A percentile compares a stretch with the other conserved stretches of the same genome.
Conservation (phyloP, 2,329 filamentous ascomycete species). For the Tolypocladium nubicola region DNA sequence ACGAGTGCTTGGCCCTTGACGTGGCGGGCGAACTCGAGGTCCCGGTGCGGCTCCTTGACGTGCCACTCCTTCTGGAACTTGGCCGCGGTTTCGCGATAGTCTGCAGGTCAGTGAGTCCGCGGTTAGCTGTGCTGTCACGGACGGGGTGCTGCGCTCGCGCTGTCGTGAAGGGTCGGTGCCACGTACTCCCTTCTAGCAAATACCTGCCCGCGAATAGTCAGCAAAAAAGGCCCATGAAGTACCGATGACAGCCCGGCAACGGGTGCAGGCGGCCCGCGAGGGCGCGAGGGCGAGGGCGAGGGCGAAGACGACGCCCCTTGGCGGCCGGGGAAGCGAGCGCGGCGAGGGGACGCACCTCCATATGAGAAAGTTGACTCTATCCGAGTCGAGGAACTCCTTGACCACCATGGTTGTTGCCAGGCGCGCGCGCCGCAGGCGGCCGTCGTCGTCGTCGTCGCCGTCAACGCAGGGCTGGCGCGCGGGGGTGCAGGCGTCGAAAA, state of each 20-base stretch:
- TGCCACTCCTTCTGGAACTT: conserved; percentile 62
- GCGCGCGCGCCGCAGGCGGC: conserved; percentile 20
- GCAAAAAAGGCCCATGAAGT: conserved; percentile 2
- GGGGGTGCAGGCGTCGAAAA: conserved; percentile 1
- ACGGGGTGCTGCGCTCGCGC: neutral
- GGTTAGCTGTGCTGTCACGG: conserved; percentile 11
- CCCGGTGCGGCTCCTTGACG: conserved; percentile 48
- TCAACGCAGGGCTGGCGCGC: conserved; percentile 3
- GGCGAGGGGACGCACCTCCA: conserved; percentile 49
- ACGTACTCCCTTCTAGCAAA: conserved; percentile 53
- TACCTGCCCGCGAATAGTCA: conserved; percentile 31
- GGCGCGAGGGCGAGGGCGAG: conserved; percentile 7
- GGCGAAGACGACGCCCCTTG: conserved; percentile 1
- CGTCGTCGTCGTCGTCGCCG: neutral
- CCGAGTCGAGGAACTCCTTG: conserved; percentile 54
- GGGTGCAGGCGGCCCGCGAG: neutral
- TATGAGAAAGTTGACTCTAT: conserved; percentile 60
- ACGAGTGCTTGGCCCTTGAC: conserved; percentile 56
- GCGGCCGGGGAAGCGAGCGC: conserved; percentile 13
- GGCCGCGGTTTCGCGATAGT: conserved; percentile 57
- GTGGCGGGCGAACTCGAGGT: conserved; percentile 54
- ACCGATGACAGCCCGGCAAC: neutral
- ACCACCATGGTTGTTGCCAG: conserved; percentile 31
- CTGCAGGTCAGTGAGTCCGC: conserved; percentile 24
- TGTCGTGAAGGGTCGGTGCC: conserved; percentile 9